These are phyloP conservation scores for Kwoniella dendrophila DNA, from an alignment of 768 basidiomycete species.

Conservation along the genomic window DNA sequence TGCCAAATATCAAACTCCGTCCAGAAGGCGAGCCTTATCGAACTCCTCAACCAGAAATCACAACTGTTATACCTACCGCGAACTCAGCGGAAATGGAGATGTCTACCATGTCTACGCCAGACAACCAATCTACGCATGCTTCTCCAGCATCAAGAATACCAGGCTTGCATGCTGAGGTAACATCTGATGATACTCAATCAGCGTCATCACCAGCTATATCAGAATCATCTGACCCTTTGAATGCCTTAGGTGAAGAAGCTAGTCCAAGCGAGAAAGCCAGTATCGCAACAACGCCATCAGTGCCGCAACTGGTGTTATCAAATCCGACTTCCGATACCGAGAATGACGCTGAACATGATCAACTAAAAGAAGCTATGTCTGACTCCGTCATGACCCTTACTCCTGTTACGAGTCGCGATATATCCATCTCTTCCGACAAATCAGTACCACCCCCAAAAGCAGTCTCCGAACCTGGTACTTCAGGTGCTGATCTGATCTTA, in stretches of 20 bases:
- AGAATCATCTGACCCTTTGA: constrained; percentile 23
- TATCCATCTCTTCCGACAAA: background rate
- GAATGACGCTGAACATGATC: constrained; percentile 18
- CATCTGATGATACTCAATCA: background rate
- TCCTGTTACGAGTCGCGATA: constrained; percentile 6
- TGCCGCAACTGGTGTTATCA: constrained; percentile 35
- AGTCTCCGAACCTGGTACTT: constrained; percentile 24
- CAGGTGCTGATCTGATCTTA: constrained; percentile 78
- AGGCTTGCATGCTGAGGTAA: background rate
- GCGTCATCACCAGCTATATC: constrained; percentile 2
- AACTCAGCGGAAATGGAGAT: background rate
- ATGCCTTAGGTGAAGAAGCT: constrained; percentile 22
- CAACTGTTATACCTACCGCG: background rate
- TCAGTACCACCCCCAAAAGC: constrained; percentile 10
- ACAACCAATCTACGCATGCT: background rate
- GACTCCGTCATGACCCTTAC: constrained; percentile 44
- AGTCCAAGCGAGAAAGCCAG: background rate
- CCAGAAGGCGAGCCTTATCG: constrained; percentile 60
- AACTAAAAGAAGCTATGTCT: constrained; percentile 51
- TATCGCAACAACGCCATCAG: constrained; percentile 1
- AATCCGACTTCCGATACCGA: constrained; percentile 10
- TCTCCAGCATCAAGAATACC: background rate
- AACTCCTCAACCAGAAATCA: background rate
- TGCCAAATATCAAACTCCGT: constrained; percentile 75
- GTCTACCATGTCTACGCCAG: constrained; percentile 9